Evolutionary conservation across 495 filamentous ascomycete species (phyloP).

Genomic region (Daldinia loculata): DNA sequence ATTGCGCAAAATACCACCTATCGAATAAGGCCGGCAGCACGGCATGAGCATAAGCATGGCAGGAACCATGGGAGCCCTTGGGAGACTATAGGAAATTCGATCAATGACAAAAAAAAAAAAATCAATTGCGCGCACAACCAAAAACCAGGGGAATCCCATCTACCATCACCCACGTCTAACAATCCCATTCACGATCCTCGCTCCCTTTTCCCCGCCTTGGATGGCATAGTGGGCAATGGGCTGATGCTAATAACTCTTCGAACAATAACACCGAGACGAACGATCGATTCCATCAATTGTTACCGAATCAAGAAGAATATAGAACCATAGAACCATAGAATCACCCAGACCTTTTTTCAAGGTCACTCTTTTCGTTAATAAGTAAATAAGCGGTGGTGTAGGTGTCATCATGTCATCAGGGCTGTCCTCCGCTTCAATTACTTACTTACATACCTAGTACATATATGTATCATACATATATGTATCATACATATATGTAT

Average conservation of each 20-base stretch:
- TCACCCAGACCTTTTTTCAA: background rate
- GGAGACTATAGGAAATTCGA: slow-evolving; percentile 20
- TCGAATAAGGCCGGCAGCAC: slow-evolving; percentile 10
- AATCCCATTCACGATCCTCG: slow-evolving; percentile 33
- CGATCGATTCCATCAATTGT: slow-evolving; percentile 25
- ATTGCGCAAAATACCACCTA: slow-evolving; percentile 2
- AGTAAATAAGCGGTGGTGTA: background rate
- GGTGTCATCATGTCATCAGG: slow-evolving; percentile 15
- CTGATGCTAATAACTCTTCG: slow-evolving; percentile 30
- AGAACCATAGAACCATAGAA: slow-evolving; percentile 31
- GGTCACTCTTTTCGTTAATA: background rate
- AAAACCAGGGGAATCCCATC: slow-evolving; percentile 38
- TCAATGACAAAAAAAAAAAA: slow-evolving; percentile 13
- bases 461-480: background rate
- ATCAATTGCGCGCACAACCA: slow-evolving; percentile 5
- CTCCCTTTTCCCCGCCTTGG: slow-evolving; percentile 19
- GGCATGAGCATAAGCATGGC: slow-evolving; percentile 2
- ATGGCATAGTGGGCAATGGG: slow-evolving; percentile 32
- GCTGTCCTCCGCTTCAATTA: background rate
- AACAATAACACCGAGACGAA: slow-evolving; percentile 37
- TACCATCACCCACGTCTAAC: slow-evolving; percentile 4
- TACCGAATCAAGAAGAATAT: slow-evolving; percentile 37
- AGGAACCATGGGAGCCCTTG: slow-evolving; percentile 9
- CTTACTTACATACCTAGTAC: background rate
- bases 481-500: background rate